These are phyloP conservation scores for Talaromyces sp. DNA, from an alignment of 2,329 filamentous ascomycete species.

Conservation along the genomic window DNA sequence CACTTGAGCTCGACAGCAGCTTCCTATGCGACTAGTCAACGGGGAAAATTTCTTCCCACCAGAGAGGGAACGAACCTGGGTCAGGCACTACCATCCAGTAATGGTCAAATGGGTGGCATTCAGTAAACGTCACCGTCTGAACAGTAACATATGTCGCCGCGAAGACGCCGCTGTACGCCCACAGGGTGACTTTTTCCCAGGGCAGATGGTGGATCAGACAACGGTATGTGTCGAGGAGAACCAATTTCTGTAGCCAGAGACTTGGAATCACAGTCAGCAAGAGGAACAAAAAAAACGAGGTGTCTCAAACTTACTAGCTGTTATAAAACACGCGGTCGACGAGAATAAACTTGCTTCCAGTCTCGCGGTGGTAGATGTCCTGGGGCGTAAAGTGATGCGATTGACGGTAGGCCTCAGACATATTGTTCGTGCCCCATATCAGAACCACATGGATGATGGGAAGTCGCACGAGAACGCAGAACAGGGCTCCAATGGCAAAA, in stretches of 20 bases:
- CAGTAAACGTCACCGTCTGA: conserved; percentile 15
- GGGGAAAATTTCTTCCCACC: neutral
- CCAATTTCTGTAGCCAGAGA: conserved; percentile 16
- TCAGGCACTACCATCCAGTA: conserved; percentile 15
- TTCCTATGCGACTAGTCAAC: neutral
- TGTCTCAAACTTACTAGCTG: conserved; percentile 25
- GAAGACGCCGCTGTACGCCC: conserved; percentile 10
- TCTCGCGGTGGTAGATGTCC: conserved; percentile 29
- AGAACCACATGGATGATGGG: conserved; percentile 30
- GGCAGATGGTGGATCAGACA: conserved; percentile 11
- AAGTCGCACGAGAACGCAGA: conserved; percentile 13
- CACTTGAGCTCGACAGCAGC: conserved; percentile 13
- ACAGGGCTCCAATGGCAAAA: conserved; percentile 12
- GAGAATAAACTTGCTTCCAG: conserved; percentile 32
- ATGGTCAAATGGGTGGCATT: conserved; percentile 15
- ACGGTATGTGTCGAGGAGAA: conserved; percentile 16
- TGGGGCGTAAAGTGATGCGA: conserved; percentile 21
- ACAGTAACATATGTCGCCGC: conserved; percentile 13
- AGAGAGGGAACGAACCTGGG: conserved; percentile 9
- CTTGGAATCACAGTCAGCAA: conserved; percentile 2
- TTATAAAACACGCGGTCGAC: conserved; percentile 29
- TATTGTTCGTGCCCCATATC: conserved; percentile 34
- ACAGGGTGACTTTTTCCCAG: conserved; percentile 15
- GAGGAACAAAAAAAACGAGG: neutral
- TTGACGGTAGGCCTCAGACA: conserved; percentile 18